Base-by-base conservation (phyloP, 2,329 filamentous ascomycete species). In the Verticillium nubilum region DNA sequence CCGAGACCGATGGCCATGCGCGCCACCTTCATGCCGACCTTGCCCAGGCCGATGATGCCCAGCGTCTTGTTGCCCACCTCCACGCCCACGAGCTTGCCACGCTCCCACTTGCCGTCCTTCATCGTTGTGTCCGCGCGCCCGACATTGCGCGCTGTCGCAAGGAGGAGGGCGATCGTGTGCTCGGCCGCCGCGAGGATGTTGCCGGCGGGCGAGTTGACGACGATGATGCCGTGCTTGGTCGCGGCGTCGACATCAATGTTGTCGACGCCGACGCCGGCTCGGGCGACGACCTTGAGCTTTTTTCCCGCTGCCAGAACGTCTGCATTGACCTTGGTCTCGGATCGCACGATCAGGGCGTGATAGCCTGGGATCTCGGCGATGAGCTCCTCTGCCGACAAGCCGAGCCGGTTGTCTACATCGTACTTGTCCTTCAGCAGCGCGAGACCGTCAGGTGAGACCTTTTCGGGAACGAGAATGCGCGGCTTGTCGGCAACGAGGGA, bases 131-230 rank as follows among this genome's bases (percentile, higher is more conserved):
- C 88, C 1, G 86, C 90, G 57, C 86, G 83, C 1, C 88, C 87
- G 26, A 94, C 80, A 65, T 94, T 90, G 26, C 91, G 79, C 3
- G 90, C 90, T 58, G 87, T 86, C 0, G 89, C 85, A 73, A 95
- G 84, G 59, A 94, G 77, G 50, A 95, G 78, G 58, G 87, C 87
- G 58, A 93, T 82, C 0, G 90, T 92, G 67, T 92, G 90, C 69
- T 92, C 90, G 0, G 90, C 90, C 0, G 90, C 91, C 0, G 91
- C 90, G 60, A 89, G 84, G 65, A 93, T 92, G 69, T 95, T 95
- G 2, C 91, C 91, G 19, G 85, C 84, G 0, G 91, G 90, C 27
- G 85, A 89, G 72, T 94, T 95, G 59, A 94, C 87, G 2, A 95
- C 90, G 56, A 93, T 87, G 61, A 94, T 86, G 23, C 91, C 91